Evolutionary conservation across 2,329 filamentous ascomycete species (phyloP).

Genomic region (Monosporascus ibericus): DNA sequence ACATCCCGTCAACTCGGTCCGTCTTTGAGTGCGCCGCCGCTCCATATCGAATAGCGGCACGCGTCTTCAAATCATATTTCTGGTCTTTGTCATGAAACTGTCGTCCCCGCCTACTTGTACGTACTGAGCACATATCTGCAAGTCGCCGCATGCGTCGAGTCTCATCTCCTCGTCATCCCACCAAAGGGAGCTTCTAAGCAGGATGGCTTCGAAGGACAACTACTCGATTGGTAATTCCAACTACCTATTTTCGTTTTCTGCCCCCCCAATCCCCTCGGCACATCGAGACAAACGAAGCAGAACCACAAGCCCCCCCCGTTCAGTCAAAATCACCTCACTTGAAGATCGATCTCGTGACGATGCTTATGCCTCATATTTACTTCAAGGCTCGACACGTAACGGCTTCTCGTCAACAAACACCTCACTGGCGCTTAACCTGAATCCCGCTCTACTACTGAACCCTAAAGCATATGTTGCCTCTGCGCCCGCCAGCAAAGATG

Average conservation of each 20-base stretch:
- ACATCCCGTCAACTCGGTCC: background rate
- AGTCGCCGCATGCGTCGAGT: conserved; percentile 6
- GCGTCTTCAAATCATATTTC: too few relatives aligned
- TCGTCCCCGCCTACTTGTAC: background rate
- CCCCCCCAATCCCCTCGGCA: background rate
- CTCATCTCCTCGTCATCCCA: conserved; percentile 1
- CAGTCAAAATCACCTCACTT: conserved; percentile 3
- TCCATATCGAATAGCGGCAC: too few relatives aligned
- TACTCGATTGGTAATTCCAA: conserved; percentile 25
- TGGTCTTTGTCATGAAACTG: conserved; percentile 13
- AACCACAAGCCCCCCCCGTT: background rate
- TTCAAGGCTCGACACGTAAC: conserved; percentile 20
- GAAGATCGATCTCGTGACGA: conserved; percentile 9
- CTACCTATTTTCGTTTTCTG: conserved; percentile 2
- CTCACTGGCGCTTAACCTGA: conserved; percentile 28
- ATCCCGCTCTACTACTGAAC: conserved; percentile 35
- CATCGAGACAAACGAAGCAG: conserved; percentile 3
- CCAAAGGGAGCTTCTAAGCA: conserved; percentile 8
- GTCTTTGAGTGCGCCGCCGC: background rate
- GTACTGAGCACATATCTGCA: conserved; percentile 9
- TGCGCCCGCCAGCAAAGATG: conserved; percentile 9
- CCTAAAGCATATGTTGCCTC: conserved; percentile 27
- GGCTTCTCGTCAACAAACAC: conserved; percentile 11
- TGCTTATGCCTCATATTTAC: conserved; percentile 13
- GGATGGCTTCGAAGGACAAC: conserved; percentile 28